Base-by-base conservation (phyloP, 1,284 basidiomycete genomes). In the Neolentinus lepideus region DNA sequence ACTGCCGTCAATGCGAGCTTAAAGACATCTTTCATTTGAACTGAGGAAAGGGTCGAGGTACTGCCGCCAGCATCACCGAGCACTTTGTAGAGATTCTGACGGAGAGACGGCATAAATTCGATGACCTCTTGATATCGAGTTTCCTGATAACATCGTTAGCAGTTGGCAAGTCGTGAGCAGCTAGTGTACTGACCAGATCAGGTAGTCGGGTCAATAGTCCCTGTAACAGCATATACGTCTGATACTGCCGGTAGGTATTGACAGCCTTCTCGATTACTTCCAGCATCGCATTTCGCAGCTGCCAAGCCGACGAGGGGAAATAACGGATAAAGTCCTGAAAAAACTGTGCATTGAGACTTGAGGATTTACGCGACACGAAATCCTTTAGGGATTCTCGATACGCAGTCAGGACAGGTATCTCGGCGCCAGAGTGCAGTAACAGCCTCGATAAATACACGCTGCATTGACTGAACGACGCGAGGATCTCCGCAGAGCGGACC, bases 281-380 rank as follows among this genome's bases (percentile, higher is more conserved):
- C 45, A 90, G 62, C 19, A 94, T 68, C 58, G 81, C 77, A 14
- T 75, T 68, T 12, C 84, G 81, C 29, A 93, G 69, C 38, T 61
- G 69, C 90, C 93, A 95, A 8, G 83, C 90, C 4, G 77, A 71
- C 8, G 70, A 58, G 0, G 91, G 84, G 70, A 83, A 81, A 38
- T 90, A 84, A 27, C 79, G 79, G 56, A 91, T 76, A 63, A 91
- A 90, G 54, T 94, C 90, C 55, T 84, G 76, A 70, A 98, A 84
- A 74, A 97, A 94, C 36, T 72, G 71, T 1, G 81, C 71, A 61
- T 89, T 88, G 50, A 97, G 75, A 33, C 81, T 75, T 3, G 91
- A 94, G 46, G 84, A 80, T 71, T 96, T 97, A 57, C 91, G 81
- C 9, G 81, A 83, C 56, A 90, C 75, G 66, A 92, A 97, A 70